These are phyloP conservation scores for Dictyostelium brefeldianum DNA, from an alignment of 78 protist species.

Conservation along the genomic window DNA sequence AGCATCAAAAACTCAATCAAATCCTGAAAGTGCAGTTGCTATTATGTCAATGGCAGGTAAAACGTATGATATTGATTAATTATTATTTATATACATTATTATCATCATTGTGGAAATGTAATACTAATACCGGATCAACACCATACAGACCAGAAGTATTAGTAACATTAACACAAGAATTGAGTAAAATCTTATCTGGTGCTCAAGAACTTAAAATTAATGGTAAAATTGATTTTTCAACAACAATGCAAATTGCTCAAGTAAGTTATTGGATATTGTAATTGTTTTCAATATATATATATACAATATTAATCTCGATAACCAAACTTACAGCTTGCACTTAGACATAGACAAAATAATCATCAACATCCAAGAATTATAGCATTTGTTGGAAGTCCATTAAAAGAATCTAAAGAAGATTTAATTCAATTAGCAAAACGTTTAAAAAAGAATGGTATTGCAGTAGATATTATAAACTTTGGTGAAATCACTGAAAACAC, in stretches of 20 bases:
- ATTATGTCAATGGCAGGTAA: slow-evolving; percentile 85
- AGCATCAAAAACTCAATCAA: slow-evolving; percentile 81
- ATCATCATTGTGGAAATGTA: neutral
- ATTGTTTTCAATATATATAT: neutral
- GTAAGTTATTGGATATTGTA: neutral
- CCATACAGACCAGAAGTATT: slow-evolving; percentile 79
- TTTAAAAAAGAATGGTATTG: slow-evolving; percentile 93
- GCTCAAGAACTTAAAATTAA: slow-evolving; percentile 20
- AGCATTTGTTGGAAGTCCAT: slow-evolving; percentile 95
- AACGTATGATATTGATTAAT: neutral
- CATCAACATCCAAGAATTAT: slow-evolving; percentile 94
- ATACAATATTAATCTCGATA: neutral
- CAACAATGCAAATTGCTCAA: slow-evolving; percentile 83
- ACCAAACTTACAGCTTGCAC: slow-evolving; percentile 73
- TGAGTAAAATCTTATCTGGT: slow-evolving; percentile 64
- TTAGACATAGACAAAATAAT: slow-evolving; percentile 95
- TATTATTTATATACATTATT: neutral
- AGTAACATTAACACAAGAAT: slow-evolving; percentile 88
- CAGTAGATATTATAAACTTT: slow-evolving; percentile 94
- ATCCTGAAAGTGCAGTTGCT: slow-evolving; percentile 90
- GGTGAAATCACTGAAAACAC: slow-evolving; percentile 92
- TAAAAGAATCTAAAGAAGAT: slow-evolving; percentile 69
- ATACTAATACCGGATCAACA: too few species aligned
- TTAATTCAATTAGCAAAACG: slow-evolving; percentile 90
- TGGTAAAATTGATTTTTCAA: slow-evolving; percentile 60